phyloP scores from a whole-genome alignment of 73 alveolate genomes.

The Durusdinium trenchii region DNA sequence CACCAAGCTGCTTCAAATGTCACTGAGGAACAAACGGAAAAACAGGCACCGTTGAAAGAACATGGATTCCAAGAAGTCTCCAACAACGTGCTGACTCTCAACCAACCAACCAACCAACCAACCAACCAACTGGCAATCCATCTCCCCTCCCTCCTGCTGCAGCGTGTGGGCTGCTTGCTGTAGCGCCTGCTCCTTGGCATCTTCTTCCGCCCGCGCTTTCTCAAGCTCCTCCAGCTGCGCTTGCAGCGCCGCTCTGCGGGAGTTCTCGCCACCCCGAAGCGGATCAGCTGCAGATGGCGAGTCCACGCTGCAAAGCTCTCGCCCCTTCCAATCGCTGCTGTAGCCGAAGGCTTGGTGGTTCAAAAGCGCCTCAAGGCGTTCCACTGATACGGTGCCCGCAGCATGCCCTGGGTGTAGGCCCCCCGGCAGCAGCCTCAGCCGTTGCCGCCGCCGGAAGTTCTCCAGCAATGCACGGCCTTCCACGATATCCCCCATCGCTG shows the following conservation, averaged over 20 bases:
- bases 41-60: no score
- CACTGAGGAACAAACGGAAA: no score
- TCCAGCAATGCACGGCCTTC: constrained; percentile 26
- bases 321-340: not conserved
- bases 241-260: constrained; percentile 7
- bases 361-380: constrained; percentile 15
- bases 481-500: not conserved
- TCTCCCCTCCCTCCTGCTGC: no score
- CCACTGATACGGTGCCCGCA: constrained; percentile 48
- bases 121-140: no score
- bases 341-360: constrained; percentile 31
- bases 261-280: not conserved
- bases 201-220: not conserved
- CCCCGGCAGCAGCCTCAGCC: not conserved
- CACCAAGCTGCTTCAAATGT: no score
- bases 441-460: constrained; percentile 46
- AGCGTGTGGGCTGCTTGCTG: constrained; percentile 25
- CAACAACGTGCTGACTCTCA: no score
- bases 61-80: no score
- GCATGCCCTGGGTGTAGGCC: not conserved
- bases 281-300: no score
- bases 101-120: no score
- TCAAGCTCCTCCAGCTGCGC: constrained; percentile 21
- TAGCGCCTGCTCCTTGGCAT: not conserved
- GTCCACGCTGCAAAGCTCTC: no score